phyloP scores from a whole-genome alignment of 2,329 filamentous ascomycete species.

The Pseudocercospora musae region DNA sequence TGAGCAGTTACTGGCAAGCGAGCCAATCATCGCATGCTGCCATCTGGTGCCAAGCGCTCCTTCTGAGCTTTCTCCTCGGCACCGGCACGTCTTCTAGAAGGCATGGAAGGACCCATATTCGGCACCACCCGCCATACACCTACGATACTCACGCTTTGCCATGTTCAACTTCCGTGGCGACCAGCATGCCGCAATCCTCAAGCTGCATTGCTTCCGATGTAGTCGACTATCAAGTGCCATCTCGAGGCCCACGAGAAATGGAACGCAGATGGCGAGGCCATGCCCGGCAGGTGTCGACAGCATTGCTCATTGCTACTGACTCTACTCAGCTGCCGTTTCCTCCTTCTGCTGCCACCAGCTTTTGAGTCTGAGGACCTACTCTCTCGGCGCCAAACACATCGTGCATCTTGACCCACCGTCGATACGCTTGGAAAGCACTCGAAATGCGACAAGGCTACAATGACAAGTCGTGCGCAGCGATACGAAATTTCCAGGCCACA shows the following conservation, averaged over 20 bases:
- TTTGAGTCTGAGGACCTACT: background rate
- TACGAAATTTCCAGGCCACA: slow-evolving; percentile 24
- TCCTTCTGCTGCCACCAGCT: background rate
- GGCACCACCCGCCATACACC: too few relatives aligned
- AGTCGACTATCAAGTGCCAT: background rate
- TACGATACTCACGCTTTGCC: too few relatives aligned
- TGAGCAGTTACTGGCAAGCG: background rate
- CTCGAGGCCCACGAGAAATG: background rate
- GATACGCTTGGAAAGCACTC: background rate
- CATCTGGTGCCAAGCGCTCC: background rate
- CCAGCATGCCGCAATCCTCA: background rate
- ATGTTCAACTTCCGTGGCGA: background rate
- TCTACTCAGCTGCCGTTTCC: background rate
- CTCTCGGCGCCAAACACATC: background rate
- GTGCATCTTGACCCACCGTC: background rate
- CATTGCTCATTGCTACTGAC: background rate
- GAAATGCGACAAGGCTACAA: slow-evolving; percentile 3
- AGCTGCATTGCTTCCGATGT: too few relatives aligned
- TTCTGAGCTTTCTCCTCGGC: background rate
- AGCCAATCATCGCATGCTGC: background rate
- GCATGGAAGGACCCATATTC: too few relatives aligned
- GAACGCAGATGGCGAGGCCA: background rate
- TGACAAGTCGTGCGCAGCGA: slow-evolving; percentile 19
- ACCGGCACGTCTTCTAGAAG: background rate
- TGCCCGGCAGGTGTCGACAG: too few relatives aligned